phyloP scores from a whole-genome alignment of 1,284 basidiomycete genomes.

The Erythrobasidium hasegawianum region DNA sequence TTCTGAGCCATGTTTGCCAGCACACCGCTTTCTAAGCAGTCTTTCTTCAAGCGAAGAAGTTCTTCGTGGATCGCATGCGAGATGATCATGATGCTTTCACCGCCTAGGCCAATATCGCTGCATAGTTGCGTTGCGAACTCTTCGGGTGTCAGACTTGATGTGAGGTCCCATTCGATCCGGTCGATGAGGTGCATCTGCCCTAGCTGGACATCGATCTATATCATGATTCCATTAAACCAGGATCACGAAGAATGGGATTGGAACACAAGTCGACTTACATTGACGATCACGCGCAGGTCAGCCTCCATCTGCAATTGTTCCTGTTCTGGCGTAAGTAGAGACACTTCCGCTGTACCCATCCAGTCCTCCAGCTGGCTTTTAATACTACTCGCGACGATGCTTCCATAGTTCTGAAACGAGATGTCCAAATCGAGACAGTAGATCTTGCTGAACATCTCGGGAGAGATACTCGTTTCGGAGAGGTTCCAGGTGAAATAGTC shows the following conservation, averaged over 20 bases:
- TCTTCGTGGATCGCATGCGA: conserved; percentile 93
- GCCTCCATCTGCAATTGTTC: conserved; percentile 54
- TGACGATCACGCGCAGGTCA: conserved; percentile 83
- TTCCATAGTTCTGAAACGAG: conserved; percentile 62
- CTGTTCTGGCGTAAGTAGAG: conserved; percentile 44
- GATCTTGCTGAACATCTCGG: conserved; percentile 74
- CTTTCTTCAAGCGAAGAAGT: conserved; percentile 87
- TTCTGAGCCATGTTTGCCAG: conserved; percentile 57
- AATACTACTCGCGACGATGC: conserved; percentile 79
- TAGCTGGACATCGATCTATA: conserved; percentile 94
- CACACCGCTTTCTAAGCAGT: conserved; percentile 87
- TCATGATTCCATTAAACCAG: background rate
- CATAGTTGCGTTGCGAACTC: conserved; percentile 76
- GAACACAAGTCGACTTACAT: conserved; percentile 57
- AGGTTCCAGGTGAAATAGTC: conserved; percentile 98
- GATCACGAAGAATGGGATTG: too few species aligned
- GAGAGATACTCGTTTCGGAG: conserved; percentile 67
- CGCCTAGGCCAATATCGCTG: conserved; percentile 77
- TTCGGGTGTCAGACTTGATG: conserved; percentile 85
- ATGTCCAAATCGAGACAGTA: conserved; percentile 87
- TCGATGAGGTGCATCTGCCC: conserved; percentile 84
- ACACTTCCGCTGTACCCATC: conserved; percentile 68
- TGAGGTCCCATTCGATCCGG: conserved; percentile 96
- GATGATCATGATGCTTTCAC: conserved; percentile 81
- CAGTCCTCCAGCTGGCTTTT: conserved; percentile 84